A percentile compares a stretch with the other conserved stretches of the same genome.
Conservation (phyloP, 1,284 basidiomycete species). For the Mycena sp. region DNA sequence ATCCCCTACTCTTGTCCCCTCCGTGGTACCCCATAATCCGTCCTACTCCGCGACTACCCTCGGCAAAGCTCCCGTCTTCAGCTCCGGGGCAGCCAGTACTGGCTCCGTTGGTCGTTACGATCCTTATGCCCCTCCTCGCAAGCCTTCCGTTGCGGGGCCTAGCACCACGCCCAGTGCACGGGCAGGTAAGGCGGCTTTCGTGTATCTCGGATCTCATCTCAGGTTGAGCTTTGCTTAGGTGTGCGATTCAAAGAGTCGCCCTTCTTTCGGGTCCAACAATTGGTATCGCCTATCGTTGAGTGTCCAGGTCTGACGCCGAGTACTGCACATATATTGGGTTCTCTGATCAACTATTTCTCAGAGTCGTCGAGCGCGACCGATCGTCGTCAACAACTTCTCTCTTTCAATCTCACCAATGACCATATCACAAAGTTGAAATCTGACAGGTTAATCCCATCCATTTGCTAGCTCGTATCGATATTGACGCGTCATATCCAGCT, state of each 20-base stretch:
- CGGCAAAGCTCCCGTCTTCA: slow-evolving; percentile 36
- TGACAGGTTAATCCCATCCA: slow-evolving; percentile 51
- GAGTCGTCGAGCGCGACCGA: slow-evolving; percentile 82
- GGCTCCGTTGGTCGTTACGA: slow-evolving; percentile 59
- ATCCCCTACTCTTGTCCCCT: slow-evolving; percentile 43
- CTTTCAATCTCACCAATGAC: slow-evolving; percentile 71
- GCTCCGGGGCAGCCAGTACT: slow-evolving; percentile 35
- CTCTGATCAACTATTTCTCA: slow-evolving; percentile 41
- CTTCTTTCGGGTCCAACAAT: slow-evolving; percentile 76
- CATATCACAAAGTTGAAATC: slow-evolving; percentile 69
- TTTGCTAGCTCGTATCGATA: slow-evolving; percentile 18
- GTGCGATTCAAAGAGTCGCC: slow-evolving; percentile 85
- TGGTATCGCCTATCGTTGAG: slow-evolving; percentile 69
- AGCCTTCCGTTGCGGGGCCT: slow-evolving; percentile 36
- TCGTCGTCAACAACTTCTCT: slow-evolving; percentile 68
- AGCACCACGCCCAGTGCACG: slow-evolving; percentile 16
- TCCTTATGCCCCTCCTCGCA: slow-evolving; percentile 69
- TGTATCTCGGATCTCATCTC: not conserved
- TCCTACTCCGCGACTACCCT: slow-evolving; percentile 32
- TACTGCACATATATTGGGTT: not conserved
- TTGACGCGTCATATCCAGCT: slow-evolving; percentile 47
- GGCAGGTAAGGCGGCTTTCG: slow-evolving; percentile 19
- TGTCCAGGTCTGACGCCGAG: slow-evolving; percentile 68
- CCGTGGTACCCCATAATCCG: slow-evolving; percentile 34
- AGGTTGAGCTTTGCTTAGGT: slow-evolving; percentile 45